phyloP scores from a whole-genome alignment of 2,329 filamentous ascomycete species.

The Claviceps purpurea region DNA sequence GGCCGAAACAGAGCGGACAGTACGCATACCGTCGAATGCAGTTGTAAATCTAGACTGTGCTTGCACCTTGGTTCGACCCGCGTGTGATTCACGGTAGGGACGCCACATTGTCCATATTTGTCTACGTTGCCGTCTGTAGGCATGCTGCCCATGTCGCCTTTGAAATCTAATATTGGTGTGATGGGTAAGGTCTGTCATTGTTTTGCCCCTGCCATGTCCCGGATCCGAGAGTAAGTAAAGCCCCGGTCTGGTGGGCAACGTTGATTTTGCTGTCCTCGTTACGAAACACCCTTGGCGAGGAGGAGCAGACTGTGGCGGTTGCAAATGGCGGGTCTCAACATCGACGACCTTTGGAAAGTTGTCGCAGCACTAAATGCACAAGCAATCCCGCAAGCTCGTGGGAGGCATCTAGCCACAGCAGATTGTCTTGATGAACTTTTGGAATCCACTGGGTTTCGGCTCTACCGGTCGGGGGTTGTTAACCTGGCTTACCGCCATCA shows the following conservation, averaged over 20 bases:
- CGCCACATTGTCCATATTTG: constrained; percentile 3
- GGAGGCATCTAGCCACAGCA: constrained; percentile 61
- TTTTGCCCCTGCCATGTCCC: background rate
- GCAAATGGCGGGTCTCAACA: background rate
- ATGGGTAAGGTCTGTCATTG: background rate
- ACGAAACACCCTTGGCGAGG: background rate
- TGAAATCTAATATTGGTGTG: background rate
- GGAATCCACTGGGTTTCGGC: constrained; percentile 66
- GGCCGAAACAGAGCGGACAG: background rate
- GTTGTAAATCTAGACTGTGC: background rate
- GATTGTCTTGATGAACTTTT: constrained; percentile 84
- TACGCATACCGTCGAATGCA: background rate
- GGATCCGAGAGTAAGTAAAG: background rate
- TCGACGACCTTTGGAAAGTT: constrained; percentile 10
- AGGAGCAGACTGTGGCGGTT: background rate
- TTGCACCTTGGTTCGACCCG: background rate
- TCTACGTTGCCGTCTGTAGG: constrained; percentile 3
- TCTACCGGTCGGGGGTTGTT: constrained; percentile 45
- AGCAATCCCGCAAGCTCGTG: constrained; percentile 15
- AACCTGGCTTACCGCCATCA: constrained; percentile 39
- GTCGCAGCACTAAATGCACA: constrained; percentile 16
- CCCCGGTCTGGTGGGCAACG: background rate
- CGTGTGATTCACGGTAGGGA: background rate
- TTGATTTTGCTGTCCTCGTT: background rate
- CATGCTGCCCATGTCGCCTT: background rate